Evolutionary conservation across 2,329 filamentous ascomycete genomes (phyloP).

Genomic region (Capronia coronata): DNA sequence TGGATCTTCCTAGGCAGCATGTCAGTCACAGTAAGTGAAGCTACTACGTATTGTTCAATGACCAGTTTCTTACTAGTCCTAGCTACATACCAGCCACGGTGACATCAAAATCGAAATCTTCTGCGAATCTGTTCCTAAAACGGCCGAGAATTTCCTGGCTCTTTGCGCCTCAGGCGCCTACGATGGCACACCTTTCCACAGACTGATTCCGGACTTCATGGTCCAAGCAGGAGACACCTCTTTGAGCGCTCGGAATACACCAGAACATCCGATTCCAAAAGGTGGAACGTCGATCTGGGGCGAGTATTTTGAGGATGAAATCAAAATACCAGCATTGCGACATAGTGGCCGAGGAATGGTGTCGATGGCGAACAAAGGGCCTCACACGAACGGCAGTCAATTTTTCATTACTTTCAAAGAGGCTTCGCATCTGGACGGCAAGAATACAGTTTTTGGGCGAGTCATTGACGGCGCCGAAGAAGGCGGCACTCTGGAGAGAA

Average conservation of each 20-base stretch:
- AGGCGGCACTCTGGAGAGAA: conserved; percentile 49
- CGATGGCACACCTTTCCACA: conserved; percentile 56
- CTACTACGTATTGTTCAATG: not conserved
- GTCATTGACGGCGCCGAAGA: conserved; percentile 46
- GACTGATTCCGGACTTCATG: conserved; percentile 59
- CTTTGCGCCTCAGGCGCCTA: conserved; percentile 58
- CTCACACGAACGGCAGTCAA: conserved; percentile 53
- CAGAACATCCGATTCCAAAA: conserved; percentile 46
- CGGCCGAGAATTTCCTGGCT: conserved; percentile 70
- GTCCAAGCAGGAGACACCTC: conserved; percentile 54
- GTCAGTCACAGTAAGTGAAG: conserved; percentile 25
- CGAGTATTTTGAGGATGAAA: conserved; percentile 55
- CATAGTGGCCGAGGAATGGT: conserved; percentile 54
- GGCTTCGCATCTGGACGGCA: conserved; percentile 58
- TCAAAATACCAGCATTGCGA: conserved; percentile 49
- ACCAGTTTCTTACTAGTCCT: conserved; percentile 3
- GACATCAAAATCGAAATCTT: conserved; percentile 94
- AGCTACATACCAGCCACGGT: conserved; percentile 79
- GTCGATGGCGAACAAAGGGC: conserved; percentile 54
- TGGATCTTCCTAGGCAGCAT: conserved; percentile 18
- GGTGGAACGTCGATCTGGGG: conserved; percentile 53
- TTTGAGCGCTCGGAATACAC: conserved; percentile 37
- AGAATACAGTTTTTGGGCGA: conserved; percentile 61
- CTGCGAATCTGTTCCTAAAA: conserved; percentile 89
- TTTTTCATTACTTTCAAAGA: conserved; percentile 59